Evolutionary conservation across 129 eudicot genomes (phyloP).

Genomic region (Logfia minima): DNA sequence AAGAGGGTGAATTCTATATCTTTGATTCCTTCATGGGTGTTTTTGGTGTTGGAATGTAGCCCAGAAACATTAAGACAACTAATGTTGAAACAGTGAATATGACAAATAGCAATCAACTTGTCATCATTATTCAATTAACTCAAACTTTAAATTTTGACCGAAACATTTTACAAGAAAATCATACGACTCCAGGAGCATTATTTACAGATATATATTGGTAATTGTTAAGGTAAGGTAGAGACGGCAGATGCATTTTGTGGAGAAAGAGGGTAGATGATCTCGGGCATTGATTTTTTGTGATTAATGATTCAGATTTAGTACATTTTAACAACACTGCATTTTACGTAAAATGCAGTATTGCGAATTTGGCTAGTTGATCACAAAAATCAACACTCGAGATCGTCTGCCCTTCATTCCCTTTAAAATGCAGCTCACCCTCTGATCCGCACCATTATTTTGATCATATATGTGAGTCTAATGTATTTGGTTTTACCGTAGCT

Average conservation of each 20-base stretch:
- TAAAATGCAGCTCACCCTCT: too few species aligned
- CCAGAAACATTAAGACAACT: constrained; percentile 23
- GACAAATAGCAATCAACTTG: constrained; percentile 59
- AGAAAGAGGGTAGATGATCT: too few species aligned
- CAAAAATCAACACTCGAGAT: too few species aligned
- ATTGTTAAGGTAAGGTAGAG: neutral
- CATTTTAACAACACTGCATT: too few species aligned
- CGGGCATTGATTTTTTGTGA: too few species aligned
- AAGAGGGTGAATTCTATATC: constrained; percentile 19
- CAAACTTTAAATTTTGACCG: constrained; percentile 5
- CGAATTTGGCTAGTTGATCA: too few species aligned
- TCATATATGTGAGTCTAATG: neutral
- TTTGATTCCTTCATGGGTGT: constrained; percentile 29
- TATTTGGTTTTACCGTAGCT: too few species aligned
- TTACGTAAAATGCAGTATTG: too few species aligned
- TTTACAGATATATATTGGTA: neutral
- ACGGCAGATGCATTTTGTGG: too few species aligned
- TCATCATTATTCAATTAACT: constrained; percentile 52
- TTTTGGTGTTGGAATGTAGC: constrained; percentile 36
- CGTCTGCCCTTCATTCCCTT: too few species aligned
- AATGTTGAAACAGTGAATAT: constrained; percentile 23
- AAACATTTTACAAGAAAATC: constrained; percentile 3
- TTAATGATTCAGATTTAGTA: too few species aligned
- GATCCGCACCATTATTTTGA: neutral
- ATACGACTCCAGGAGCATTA: neutral